Evolutionary conservation across 805 yeast genomes (phyloP).

Genomic region (Trichomonascus vanleenenianus): DNA sequence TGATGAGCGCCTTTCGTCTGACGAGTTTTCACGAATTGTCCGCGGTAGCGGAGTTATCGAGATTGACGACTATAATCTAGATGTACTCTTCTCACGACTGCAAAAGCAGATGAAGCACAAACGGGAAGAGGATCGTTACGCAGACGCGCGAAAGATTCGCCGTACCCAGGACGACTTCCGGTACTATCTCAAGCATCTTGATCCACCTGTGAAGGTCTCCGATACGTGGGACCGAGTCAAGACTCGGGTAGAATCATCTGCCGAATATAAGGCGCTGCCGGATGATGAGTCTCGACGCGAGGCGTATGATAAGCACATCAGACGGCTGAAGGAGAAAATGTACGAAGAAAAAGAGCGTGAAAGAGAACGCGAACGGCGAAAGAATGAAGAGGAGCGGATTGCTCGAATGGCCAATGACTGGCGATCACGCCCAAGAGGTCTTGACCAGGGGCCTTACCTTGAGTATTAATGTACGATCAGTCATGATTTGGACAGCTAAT

Average conservation of each 20-base stretch:
- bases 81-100: constrained; percentile 3
- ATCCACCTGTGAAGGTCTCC: constrained; percentile 24
- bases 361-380: constrained; percentile 8
- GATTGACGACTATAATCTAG: constrained; percentile 11
- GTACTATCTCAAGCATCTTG: constrained; percentile 23
- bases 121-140: constrained; percentile 21
- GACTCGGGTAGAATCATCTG: constrained; percentile 23
- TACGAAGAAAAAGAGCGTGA: constrained; percentile 19
- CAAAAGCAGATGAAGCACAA: constrained; percentile 2
- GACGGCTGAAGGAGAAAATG: constrained; percentile 22
- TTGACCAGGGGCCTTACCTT: constrained; percentile 14
- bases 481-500: neutral
- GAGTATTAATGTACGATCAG: constrained; percentile 9
- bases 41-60: constrained; percentile 14
- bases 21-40: constrained; percentile 20
- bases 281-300: constrained; percentile 24
- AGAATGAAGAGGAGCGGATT: constrained; percentile 3
- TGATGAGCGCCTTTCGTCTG: constrained; percentile 19
- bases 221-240: constrained; percentile 33
- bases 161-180: constrained; percentile 27
- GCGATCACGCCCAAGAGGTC: constrained; percentile 1
- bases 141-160: constrained; percentile 23
- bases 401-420: constrained; percentile 1
- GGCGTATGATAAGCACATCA: constrained; percentile 32
- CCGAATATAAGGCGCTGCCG: constrained; percentile 32